These are phyloP conservation scores for Populus hybrid DNA, from an alignment of 441 rosid species.

Conservation along the genomic window DNA sequence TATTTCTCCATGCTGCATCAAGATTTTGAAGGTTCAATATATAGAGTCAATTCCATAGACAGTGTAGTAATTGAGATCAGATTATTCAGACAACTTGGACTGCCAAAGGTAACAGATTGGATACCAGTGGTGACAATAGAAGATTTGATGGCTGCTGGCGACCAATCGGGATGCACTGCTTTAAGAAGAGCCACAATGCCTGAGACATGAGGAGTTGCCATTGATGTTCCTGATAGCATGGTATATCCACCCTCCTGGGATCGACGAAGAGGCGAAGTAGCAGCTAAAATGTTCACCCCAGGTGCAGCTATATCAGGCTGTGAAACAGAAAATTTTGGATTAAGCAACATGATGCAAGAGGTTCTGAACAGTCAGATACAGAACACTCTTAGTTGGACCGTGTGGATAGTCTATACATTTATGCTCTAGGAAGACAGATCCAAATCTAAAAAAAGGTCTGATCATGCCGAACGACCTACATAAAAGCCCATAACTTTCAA, in stretches of 20 bases:
- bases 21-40: neutral
- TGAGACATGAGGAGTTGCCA: constrained; percentile 87
- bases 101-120: constrained; percentile 39
- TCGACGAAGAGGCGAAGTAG: constrained; percentile 24
- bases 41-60: constrained; percentile 16
- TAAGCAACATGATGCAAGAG: neutral
- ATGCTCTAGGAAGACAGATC: no score
- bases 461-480: neutral
- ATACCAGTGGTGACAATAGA: constrained; percentile 76
- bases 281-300: constrained; percentile 32
- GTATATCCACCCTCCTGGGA: constrained; percentile 42
- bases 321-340: neutral
- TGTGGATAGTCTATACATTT: no score
- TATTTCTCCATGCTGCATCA: constrained; percentile 42
- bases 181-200: constrained; percentile 76
- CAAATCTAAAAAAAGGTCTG: no score
- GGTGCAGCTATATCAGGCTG: constrained; percentile 47
- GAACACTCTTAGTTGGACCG: no score
- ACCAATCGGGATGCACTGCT: constrained; percentile 57
- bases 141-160: constrained; percentile 79
- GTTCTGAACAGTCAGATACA: neutral
- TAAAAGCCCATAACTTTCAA: neutral
- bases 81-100: constrained; percentile 56
- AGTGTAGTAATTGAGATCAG: constrained; percentile 33
- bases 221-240: constrained; percentile 84